These are phyloP conservation scores for Astraeus odoratus DNA, from an alignment of 768 basidiomycete species.

Conservation along the genomic window DNA sequence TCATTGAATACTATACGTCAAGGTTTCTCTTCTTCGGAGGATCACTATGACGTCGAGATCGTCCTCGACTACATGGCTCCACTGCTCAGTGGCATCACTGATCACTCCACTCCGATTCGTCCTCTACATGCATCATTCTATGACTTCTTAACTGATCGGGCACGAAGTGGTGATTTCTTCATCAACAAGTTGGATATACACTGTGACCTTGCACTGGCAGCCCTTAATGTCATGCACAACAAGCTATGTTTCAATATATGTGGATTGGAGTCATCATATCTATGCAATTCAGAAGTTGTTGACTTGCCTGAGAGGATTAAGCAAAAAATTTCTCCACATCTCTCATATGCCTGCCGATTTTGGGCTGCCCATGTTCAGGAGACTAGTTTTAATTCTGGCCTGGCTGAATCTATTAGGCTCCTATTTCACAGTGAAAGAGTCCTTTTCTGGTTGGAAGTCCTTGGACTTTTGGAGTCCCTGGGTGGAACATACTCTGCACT, in stretches of 20 bases:
- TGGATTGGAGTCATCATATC: constrained; percentile 23
- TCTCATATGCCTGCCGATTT: constrained; percentile 7
- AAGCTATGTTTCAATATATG: constrained; percentile 31
- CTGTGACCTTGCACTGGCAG: background rate
- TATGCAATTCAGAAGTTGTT: constrained; percentile 19
- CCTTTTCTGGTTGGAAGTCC: too few species aligned
- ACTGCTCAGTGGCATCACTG: background rate
- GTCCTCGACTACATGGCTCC: background rate
- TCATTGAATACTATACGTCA: background rate
- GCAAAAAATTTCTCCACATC: background rate
- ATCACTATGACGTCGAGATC: background rate
- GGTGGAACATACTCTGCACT: background rate
- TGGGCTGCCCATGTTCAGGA: constrained; percentile 5
- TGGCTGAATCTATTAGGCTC: background rate
- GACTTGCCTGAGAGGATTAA: background rate
- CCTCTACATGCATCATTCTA: background rate
- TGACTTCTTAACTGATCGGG: too few species aligned
- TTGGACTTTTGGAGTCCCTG: background rate
- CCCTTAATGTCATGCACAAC: constrained; percentile 21
- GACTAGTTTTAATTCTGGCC: background rate
- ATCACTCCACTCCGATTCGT: background rate
- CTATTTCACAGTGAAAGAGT: constrained; percentile 1
- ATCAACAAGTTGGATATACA: background rate
- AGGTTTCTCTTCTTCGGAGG: background rate
- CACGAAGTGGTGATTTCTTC: background rate